phyloP scores from a whole-genome alignment of 2,329 filamentous ascomycete species.

The Thielaviopsis punctulata region DNA sequence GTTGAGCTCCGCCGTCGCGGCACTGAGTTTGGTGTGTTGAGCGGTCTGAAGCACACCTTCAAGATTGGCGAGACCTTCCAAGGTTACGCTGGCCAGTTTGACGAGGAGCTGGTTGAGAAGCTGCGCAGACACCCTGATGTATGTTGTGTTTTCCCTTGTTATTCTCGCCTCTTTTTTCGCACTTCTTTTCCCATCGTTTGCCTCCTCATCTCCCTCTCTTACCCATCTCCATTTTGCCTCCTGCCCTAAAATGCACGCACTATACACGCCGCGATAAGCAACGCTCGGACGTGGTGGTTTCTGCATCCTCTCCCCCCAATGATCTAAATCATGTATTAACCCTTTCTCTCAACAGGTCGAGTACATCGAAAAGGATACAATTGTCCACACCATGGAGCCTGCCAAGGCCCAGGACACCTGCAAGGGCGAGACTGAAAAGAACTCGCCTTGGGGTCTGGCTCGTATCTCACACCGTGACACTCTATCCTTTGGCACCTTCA shows the following conservation, averaged over 20 bases:
- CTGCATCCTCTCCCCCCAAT: constrained; percentile 1
- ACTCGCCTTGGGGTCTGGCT: constrained; percentile 95
- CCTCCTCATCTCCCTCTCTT: not conserved
- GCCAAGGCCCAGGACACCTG: constrained; percentile 27
- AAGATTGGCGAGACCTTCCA: constrained; percentile 71
- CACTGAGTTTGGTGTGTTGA: constrained; percentile 35
- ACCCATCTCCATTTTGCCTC: not conserved
- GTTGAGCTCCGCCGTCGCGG: constrained; percentile 78
- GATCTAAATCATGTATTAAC: constrained; percentile 8
- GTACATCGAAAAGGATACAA: constrained; percentile 85
- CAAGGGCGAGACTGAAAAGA: constrained; percentile 58
- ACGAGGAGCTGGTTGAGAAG: constrained; percentile 80
- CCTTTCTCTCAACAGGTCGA: constrained; percentile 50
- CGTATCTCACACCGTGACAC: constrained; percentile 88
- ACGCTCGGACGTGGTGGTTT: not conserved
- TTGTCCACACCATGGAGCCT: constrained; percentile 63
- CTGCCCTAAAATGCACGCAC: not conserved
- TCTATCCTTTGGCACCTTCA: constrained; percentile 81
- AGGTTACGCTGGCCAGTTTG: constrained; percentile 92
- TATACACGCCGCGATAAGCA: not conserved
- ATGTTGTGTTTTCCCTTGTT: constrained; percentile 32
- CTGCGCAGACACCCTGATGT: constrained; percentile 94
- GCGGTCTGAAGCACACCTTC: constrained; percentile 89
- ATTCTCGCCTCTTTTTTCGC: too few species aligned
- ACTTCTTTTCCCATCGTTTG: not conserved